A percentile compares a stretch with the other conserved stretches of the same genome.
Conservation (phyloP, 2,329 filamentous ascomycete genomes). For the Cladosporium oxysporum region DNA sequence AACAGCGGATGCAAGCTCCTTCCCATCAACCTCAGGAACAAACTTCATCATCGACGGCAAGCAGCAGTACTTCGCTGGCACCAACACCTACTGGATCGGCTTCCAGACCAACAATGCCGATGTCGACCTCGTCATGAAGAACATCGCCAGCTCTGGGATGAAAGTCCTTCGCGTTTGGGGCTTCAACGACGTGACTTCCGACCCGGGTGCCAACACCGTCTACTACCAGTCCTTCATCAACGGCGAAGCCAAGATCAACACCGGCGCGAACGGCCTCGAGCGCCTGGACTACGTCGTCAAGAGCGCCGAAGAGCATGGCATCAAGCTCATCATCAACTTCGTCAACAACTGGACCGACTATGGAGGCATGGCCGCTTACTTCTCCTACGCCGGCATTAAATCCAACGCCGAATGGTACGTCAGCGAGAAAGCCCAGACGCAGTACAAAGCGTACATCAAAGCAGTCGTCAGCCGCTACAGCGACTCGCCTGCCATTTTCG, state of each 20-base stretch:
- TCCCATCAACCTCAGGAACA: constrained; percentile 26
- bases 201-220: constrained; percentile 44
- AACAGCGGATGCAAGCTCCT: constrained; percentile 4
- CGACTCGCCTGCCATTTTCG: constrained; percentile 61
- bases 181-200: constrained; percentile 60
- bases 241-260: constrained; percentile 61
- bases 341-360: constrained; percentile 73
- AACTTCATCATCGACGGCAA: constrained; percentile 48
- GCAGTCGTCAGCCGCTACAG: constrained; percentile 61
- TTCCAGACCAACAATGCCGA: constrained; percentile 57
- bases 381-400: constrained; percentile 55
- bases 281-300: constrained; percentile 65
- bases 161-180: constrained; percentile 64
- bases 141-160: constrained; percentile 53
- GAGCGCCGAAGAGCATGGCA: constrained; percentile 58
- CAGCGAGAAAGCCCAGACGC: constrained; percentile 46
- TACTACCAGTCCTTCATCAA: constrained; percentile 59
- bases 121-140: constrained; percentile 52
- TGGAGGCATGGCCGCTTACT: constrained; percentile 63
- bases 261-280: constrained; percentile 62
- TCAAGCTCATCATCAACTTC: constrained; percentile 66
- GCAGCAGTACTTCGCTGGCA: constrained; percentile 54
- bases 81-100: constrained; percentile 59
- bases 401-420: constrained; percentile 59
- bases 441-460: constrained; percentile 65